phyloP scores from a whole-genome alignment of 202 grass and related monocot species.

The Schoenoplectus triqueter region DNA sequence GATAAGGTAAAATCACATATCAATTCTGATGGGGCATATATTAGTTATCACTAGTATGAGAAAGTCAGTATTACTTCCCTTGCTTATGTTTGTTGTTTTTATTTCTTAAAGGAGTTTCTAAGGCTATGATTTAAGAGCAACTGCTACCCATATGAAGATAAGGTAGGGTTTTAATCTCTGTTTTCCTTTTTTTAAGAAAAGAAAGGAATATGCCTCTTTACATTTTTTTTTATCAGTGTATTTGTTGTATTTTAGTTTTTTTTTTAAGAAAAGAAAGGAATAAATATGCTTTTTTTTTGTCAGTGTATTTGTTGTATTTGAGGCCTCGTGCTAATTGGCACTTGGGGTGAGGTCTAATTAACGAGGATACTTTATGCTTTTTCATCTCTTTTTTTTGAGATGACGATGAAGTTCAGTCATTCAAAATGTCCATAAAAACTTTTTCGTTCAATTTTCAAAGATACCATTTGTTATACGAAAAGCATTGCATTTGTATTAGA shows the following conservation, averaged over 20 bases:
- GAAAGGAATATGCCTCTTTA: neutral
- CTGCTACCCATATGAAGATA: conserved; percentile 95
- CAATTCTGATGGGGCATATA: neutral
- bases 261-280: too few species aligned
- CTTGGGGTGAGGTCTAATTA: too few species aligned
- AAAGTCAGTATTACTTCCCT: neutral
- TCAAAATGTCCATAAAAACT: too few species aligned
- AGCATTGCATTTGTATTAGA: too few species aligned
- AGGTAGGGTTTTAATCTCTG: conserved; percentile 41
- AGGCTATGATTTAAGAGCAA: conserved; percentile 95
- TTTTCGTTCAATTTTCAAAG: too few species aligned
- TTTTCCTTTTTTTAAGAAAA: neutral
- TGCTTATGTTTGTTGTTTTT: conserved; percentile 13
- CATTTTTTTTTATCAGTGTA: conserved; percentile 17
- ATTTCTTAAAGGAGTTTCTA: conserved; percentile 74
- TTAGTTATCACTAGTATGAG: neutral
- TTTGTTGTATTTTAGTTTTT: conserved; percentile 63
- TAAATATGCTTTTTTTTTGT: too few species aligned
- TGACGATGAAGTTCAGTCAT: too few species aligned
- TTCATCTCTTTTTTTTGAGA: too few species aligned
- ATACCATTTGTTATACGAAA: too few species aligned
- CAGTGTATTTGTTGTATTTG: too few species aligned
- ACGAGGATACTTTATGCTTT: too few species aligned
- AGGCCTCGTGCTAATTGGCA: too few species aligned
- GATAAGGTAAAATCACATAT: conserved; percentile 71